A percentile compares a stretch with the other conserved stretches of the same genome.
Conservation (phyloP, 768 basidiomycete genomes). For the Obba rivulosa region DNA sequence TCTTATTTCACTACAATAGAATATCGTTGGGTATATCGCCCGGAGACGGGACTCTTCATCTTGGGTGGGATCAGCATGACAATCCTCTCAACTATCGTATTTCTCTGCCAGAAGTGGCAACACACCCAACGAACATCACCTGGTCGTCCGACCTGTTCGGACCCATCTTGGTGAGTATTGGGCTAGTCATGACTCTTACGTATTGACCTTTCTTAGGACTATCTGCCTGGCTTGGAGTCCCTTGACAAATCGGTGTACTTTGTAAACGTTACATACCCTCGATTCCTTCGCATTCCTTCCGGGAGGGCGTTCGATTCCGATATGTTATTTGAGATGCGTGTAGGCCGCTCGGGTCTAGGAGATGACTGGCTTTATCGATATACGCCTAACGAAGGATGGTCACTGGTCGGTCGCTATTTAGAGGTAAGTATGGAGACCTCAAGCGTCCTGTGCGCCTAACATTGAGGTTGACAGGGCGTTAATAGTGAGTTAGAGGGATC, state of each 20-base stretch:
- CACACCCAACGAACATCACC: conserved; percentile 16
- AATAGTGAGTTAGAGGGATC: conserved; percentile 21
- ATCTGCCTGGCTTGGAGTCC: conserved; percentile 28
- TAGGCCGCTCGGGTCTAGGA: conserved; percentile 30
- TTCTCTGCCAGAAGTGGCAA: conserved; percentile 25
- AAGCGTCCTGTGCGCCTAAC: background rate
- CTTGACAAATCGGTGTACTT: conserved; percentile 27
- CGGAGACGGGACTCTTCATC: conserved; percentile 30
- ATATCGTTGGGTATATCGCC: conserved; percentile 32
- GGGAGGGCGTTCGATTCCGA: conserved; percentile 14
- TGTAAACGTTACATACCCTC: conserved; percentile 33
- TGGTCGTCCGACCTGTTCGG: conserved; percentile 27
- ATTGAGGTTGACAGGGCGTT: conserved; percentile 25
- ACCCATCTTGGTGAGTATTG: conserved; percentile 16
- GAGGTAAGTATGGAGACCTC: conserved; percentile 18
- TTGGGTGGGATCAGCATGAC: conserved; percentile 34
- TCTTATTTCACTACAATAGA: conserved; percentile 9
- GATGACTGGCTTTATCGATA: conserved; percentile 35
- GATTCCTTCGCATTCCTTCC: conserved; percentile 21
- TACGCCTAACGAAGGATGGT: conserved; percentile 24
- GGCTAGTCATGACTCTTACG: background rate
- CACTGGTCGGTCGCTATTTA: conserved; percentile 27
- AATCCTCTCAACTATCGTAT: conserved; percentile 30
- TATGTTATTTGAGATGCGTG: conserved; percentile 29
- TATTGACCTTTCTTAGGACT: conserved; percentile 16